Base-by-base conservation (phyloP, 495 filamentous ascomycete species). In the Aspergillus saccharolyticus region DNA sequence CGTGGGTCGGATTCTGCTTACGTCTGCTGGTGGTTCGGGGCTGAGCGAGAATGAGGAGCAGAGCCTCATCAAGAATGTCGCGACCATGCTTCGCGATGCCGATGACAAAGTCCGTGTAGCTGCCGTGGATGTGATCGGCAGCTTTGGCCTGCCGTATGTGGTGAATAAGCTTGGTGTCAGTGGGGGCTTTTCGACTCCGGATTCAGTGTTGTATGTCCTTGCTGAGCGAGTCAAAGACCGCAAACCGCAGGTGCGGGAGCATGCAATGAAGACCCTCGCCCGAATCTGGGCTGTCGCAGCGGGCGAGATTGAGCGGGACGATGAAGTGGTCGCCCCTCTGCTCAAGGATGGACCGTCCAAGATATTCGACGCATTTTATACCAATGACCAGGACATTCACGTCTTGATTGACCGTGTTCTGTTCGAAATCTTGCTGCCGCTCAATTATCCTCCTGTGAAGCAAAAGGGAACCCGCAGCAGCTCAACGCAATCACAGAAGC, bases 31-130 rank as follows among this genome's bases (percentile, higher is more conserved):
- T 39, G 89, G 89, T 15, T 89, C 89, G 57, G 91, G 91, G 0
- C 72, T 97, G 17, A 89, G 85, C 61, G 81, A 85, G 8, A 82
- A 83, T 42, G 90, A 96, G 43, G 89, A 95, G 69, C 76, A 80
- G 48, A 70, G 73, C 19, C 79, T 97, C 47, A 81, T 96, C 16
- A 80, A 81, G 54, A 83, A 83, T 17, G 75, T 99, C 20, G 83
- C 85, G 0, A 84, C 88, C 15, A 91, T 92, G 78, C 82, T 98
- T 2, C 85, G 82, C 2, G 94, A 98, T 65, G 81, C 80, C 14
- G 95, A 99, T 64, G 94, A 99, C 57, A 90, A 83, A 59, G 94
- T 99, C 42, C 83, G 94, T 50, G 72, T 97, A 45, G 87, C 93
- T 16, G 91, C 91, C 16, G 87, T 97, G 12, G 85, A 88, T 63